A percentile compares a stretch with the other conserved stretches of the same genome.
phyloP scores from a whole-genome alignment of 2,329 filamentous ascomycete genomes.

The Rhexocercosporidium sp. region DNA sequence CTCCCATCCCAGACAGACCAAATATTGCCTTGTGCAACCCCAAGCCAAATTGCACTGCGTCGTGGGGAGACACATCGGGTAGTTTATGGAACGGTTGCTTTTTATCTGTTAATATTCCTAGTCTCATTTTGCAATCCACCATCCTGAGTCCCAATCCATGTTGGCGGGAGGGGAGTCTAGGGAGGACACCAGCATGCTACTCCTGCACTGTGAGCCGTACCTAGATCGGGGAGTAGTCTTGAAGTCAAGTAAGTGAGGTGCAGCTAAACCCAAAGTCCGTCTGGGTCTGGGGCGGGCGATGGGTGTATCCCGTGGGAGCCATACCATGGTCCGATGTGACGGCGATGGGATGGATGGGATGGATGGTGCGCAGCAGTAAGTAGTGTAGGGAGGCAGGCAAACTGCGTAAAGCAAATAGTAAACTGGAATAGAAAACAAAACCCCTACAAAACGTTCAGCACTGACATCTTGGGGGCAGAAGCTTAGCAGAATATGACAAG shows the following conservation, averaged over 20 bases:
- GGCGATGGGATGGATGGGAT: not conserved
- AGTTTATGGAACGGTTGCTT: constrained; percentile 3
- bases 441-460: not conserved
- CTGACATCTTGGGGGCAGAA: constrained; percentile 15
- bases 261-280: not conserved
- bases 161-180: not conserved
- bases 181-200: not conserved
- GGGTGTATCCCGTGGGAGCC: constrained; percentile 4
- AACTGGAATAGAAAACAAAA: not conserved
- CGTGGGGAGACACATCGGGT: not conserved
- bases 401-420: not conserved
- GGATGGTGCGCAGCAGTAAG: not conserved
- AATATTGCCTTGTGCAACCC: constrained; percentile 15
- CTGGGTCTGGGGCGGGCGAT: constrained; percentile 6
- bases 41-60: constrained; percentile 7
- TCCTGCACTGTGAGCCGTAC: not conserved
- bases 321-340: not conserved
- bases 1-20: not conserved
- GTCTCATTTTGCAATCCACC: not conserved
- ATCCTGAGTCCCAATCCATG: constrained; percentile 1
- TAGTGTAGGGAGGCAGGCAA: too few species aligned
- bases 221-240: too few species aligned
- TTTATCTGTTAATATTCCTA: constrained; percentile 9
- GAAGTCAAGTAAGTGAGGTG: not conserved
- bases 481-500: constrained; percentile 16